Conservation (phyloP, 805 yeast species). For the Cyberlindnera mycetangii region DNA sequence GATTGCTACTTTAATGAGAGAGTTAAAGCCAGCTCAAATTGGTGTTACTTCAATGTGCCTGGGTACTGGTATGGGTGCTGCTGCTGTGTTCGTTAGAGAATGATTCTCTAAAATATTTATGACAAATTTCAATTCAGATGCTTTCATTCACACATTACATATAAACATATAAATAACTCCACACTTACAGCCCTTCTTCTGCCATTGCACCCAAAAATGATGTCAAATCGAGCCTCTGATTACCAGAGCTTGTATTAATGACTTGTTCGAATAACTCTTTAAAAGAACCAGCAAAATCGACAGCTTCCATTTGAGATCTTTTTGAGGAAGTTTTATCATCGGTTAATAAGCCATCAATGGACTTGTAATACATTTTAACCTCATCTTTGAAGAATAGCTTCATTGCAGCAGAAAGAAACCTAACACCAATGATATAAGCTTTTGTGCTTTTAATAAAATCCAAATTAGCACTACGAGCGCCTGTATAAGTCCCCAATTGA, state of each 20-base stretch:
- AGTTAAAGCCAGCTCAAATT: constrained; percentile 72
- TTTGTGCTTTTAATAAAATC: background rate
- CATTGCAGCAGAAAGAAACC: background rate
- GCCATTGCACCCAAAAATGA: background rate
- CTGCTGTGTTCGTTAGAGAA: constrained; percentile 80
- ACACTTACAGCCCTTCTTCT: too few relatives aligned
- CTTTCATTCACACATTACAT: too few relatives aligned
- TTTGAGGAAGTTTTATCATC: background rate
- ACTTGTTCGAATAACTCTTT: background rate
- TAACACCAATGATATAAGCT: background rate
- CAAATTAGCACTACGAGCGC: background rate
- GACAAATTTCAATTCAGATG: too few relatives aligned
- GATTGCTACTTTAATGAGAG: constrained; percentile 81
- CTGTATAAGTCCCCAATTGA: background rate
- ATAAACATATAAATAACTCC: background rate
- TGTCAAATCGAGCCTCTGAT: background rate
- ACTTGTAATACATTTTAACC: background rate
- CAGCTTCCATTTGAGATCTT: background rate
- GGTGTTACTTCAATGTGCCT: constrained; percentile 97
- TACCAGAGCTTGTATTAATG: background rate
- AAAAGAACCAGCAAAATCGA: background rate
- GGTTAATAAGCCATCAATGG: background rate
- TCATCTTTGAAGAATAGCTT: background rate
- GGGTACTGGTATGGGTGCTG: constrained; percentile 99
- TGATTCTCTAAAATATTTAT: constrained; percentile 28